Percentiles rank a stretch among this genome's conserved stretches.
These are phyloP conservation scores for Wilhelminamyces savonicus DNA, from an alignment of 805 yeast species.

Conservation along the genomic window DNA sequence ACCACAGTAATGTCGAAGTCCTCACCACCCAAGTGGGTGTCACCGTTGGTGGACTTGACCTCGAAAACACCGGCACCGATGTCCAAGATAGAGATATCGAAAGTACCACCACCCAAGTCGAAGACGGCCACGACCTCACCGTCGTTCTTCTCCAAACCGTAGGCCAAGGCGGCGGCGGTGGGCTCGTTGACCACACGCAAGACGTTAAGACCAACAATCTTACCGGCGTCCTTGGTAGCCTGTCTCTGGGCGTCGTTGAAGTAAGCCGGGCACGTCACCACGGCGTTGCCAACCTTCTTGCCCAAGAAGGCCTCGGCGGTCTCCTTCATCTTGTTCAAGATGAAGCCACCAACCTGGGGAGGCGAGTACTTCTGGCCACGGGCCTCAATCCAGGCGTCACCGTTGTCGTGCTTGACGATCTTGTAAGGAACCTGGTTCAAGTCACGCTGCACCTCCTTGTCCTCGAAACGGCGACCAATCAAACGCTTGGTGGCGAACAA, in stretches of 20 bases:
- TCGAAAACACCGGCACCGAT: conserved; percentile 97
- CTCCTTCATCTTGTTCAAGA: conserved; percentile 95
- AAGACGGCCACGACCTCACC: conserved; percentile 88
- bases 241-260: conserved; percentile 90
- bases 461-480: conserved; percentile 89
- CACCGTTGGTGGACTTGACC: conserved; percentile 97
- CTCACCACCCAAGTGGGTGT: conserved; percentile 90
- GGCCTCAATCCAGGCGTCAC: conserved; percentile 95
- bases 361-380: conserved; percentile 87
- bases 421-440: conserved; percentile 83
- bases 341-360: conserved; percentile 90
- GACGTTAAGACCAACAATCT: conserved; percentile 89
- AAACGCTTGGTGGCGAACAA: conserved; percentile 91
- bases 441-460: conserved; percentile 86
- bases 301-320: conserved; percentile 92
- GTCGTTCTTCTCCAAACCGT: conserved; percentile 84
- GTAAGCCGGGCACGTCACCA: conserved; percentile 86
- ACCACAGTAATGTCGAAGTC: conserved; percentile 85
- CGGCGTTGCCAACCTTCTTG: conserved; percentile 83
- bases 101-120: conserved; percentile 98
- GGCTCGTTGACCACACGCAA: conserved; percentile 89
- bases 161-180: conserved; percentile 91
- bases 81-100: conserved; percentile 93
- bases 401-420: conserved; percentile 83
- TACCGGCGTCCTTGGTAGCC: conserved; percentile 96